Evolutionary conservation across 176 grass and related monocot genomes (phyloP), one percentile per base, ranked within the genome.

Genomic region (Lolium rigidum): DNA sequence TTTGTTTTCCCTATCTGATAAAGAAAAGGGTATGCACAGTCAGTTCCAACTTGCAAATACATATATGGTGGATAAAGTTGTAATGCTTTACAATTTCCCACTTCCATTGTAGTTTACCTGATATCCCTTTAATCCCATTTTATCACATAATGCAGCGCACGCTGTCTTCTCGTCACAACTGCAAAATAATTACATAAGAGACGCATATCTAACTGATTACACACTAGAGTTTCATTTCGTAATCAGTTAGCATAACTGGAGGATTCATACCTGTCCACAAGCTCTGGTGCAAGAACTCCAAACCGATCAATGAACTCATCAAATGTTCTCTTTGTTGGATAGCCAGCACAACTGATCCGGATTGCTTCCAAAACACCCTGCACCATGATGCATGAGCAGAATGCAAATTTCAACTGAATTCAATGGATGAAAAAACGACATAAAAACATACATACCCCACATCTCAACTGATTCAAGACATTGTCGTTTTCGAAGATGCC

Each of bases 331-430:
- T 94, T 98, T 63, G 95, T 98, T 44, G 95, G 95, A 90, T 98
- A 98, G 25, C 95, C 95, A 31, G 95, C 95, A 85, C 93, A 98
- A 58, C 95, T 98, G 48, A 98, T 98, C 81, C 95, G 86, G 37
- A 98, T 98, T 80, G 95, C 95, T 87, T 98, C 95, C 80, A 98
- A 69, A 76, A 98, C 95, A 90, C 95, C 95, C 95, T 98, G 74
- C 25, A 71, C 65, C 62, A 80, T 47, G 65, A 78, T 44, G 3
- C 60, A 86, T 83, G 70, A 66, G 20, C 17, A 59, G 2, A 51
- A 44, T 74, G 61, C 7, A 70, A 66, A 37, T 79, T 70, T 3
- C 13, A 9, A 76, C 1, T 18, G 49, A 83, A 83, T 12, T 9
- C 22, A 80, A 50, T 67, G 13, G 69, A 24, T 41, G 12, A 79